phyloP scores from a whole-genome alignment of 1,284 basidiomycete genomes.

The Microbotryomycetes sp. region DNA sequence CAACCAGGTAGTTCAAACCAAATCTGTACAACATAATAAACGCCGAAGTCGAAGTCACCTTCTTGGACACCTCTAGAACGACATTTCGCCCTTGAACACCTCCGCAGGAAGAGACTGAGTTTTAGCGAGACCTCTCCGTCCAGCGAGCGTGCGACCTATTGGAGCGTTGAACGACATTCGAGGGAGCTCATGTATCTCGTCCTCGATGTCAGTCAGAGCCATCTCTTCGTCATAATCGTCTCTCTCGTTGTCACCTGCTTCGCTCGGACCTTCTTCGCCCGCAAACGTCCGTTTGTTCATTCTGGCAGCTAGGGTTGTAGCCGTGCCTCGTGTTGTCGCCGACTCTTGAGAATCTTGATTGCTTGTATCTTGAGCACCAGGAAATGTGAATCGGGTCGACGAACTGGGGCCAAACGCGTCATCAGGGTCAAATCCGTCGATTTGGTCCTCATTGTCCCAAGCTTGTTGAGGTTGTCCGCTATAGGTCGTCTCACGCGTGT shows the following conservation, averaged over 20 bases:
- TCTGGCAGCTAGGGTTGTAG: constrained; percentile 4
- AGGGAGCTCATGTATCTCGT: constrained; percentile 14
- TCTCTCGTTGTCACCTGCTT: not conserved
- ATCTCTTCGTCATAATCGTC: constrained; percentile 22
- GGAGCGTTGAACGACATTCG: not conserved
- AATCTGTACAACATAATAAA: not conserved
- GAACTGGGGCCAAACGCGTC: constrained; percentile 13
- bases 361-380: not conserved
- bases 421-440: constrained; percentile 30
- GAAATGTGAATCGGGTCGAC: not conserved
- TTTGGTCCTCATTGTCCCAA: constrained; percentile 4
- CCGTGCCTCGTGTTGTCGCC: not conserved
- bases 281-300: constrained; percentile 12
- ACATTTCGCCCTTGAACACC: constrained; percentile 16
- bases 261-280: not conserved
- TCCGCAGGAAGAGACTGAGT: constrained; percentile 19
- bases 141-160: not conserved
- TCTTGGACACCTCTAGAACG: constrained; percentile 6
- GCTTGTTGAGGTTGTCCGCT: not conserved
- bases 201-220: constrained; percentile 28
- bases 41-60: not conserved
- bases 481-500: not conserved
- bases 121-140: constrained; percentile 5
- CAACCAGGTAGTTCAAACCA: not conserved
- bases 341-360: constrained; percentile 15